Conservation (phyloP, 1,139 yeast genomes). For the Blastobotrys persicus region DNA sequence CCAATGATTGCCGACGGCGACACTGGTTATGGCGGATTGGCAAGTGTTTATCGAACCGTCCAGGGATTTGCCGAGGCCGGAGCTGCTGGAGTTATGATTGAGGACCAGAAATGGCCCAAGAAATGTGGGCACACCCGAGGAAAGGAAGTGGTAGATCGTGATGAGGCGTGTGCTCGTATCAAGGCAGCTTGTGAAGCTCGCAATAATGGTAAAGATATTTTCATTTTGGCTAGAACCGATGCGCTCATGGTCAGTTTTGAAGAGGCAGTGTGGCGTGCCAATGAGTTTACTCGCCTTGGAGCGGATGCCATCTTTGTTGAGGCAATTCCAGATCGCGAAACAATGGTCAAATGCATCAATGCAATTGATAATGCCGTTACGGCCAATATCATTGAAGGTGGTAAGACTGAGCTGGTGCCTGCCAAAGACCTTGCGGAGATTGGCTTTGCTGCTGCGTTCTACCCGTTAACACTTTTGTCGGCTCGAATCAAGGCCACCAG, state of each 20-base stretch:
- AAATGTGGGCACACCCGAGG: slow-evolving; percentile 22
- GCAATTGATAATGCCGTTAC: slow-evolving; percentile 18
- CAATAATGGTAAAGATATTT: slow-evolving; percentile 17
- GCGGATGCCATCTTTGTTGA: slow-evolving; percentile 21
- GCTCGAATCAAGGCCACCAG: slow-evolving; percentile 20
- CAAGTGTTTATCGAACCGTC: slow-evolving; percentile 20
- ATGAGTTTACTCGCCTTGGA: slow-evolving; percentile 18
- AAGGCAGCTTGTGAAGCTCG: slow-evolving; percentile 20
- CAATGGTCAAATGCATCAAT: slow-evolving; percentile 17
- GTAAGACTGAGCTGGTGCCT: slow-evolving; percentile 20
- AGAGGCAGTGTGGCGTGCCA: slow-evolving; percentile 19
- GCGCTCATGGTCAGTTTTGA: slow-evolving; percentile 18
- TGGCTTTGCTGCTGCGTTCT: slow-evolving; percentile 19
- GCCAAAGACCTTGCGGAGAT: slow-evolving; percentile 18
- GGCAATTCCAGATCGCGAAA: slow-evolving; percentile 18
- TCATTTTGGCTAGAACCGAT: slow-evolving; percentile 21
- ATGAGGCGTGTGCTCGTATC: slow-evolving; percentile 19
- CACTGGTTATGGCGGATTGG: slow-evolving; percentile 21
- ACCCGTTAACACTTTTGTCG: slow-evolving; percentile 19
- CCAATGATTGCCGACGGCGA: slow-evolving; percentile 22
- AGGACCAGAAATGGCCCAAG: slow-evolving; percentile 22
- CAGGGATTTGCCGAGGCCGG: slow-evolving; percentile 22
- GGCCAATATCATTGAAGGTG: slow-evolving; percentile 22
- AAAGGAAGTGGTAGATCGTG: slow-evolving; percentile 19
- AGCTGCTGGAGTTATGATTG: slow-evolving; percentile 21